phyloP scores from a whole-genome alignment of 345 rosid species.

The Anastatica hierochuntica region DNA sequence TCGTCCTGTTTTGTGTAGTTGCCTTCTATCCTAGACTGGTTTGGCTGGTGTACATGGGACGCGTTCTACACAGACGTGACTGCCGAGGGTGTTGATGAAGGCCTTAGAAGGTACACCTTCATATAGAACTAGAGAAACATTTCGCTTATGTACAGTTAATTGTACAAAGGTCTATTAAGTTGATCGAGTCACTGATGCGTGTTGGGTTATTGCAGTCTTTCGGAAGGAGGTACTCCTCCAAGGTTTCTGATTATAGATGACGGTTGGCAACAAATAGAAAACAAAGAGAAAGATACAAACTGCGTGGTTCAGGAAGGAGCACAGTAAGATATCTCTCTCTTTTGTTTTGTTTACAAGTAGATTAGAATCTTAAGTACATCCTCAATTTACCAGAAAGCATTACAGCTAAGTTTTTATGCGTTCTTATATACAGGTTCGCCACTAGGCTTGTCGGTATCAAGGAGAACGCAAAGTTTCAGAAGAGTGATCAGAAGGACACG shows the following conservation, averaged over 20 bases:
- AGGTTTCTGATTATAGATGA: constrained; percentile 88
- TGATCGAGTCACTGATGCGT: constrained; percentile 12
- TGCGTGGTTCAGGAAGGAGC: constrained; percentile 89
- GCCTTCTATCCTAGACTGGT: constrained; percentile 90
- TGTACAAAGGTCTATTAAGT: not conserved
- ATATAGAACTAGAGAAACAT: not conserved
- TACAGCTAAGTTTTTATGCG: not conserved
- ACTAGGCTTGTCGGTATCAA: constrained; percentile 83
- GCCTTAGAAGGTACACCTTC: constrained; percentile 62
- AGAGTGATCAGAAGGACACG: constrained; percentile 37
- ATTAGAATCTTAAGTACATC: no score
- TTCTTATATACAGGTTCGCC: constrained; percentile 57
- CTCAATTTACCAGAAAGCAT: not conserved
- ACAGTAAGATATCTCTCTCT: constrained; percentile 49
- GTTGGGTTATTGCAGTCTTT: constrained; percentile 51
- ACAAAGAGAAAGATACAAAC: constrained; percentile 52
- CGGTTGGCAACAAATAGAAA: constrained; percentile 98
- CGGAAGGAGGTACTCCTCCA: constrained; percentile 89
- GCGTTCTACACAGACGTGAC: constrained; percentile 97
- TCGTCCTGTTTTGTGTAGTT: constrained; percentile 31
- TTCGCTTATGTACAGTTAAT: not conserved
- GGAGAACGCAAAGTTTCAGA: constrained; percentile 79
- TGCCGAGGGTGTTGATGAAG: constrained; percentile 88
- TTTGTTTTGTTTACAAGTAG: no score
- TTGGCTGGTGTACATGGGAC: constrained; percentile 99